phyloP scores from a whole-genome alignment of 2,329 filamentous ascomycete species.

The Colletotrichum simmondsii region DNA sequence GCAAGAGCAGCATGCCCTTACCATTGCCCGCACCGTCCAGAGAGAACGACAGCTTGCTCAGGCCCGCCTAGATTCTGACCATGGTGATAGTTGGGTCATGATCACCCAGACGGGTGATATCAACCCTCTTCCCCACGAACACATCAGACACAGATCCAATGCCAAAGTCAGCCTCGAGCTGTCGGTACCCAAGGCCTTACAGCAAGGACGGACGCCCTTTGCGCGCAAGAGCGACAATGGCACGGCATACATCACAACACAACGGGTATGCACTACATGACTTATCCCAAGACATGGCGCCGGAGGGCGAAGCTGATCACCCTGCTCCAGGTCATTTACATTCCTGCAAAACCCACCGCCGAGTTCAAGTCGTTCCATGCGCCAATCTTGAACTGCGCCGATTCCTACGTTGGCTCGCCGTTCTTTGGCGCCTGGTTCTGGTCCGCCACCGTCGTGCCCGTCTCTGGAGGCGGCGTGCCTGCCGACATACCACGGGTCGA shows the following conservation, averaged over 20 bases:
- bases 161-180: conserved; percentile 82
- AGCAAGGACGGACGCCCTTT: conserved; percentile 70
- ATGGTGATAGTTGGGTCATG: conserved; percentile 86
- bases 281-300: conserved; percentile 16
- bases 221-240: conserved; percentile 80
- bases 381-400: conserved; percentile 87
- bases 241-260: conserved; percentile 83
- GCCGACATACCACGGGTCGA: conserved; percentile 78
- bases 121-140: conserved; percentile 86
- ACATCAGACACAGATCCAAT: conserved; percentile 82
- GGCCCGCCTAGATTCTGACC: conserved; percentile 59
- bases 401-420: conserved; percentile 86
- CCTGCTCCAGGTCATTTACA: conserved; percentile 79
- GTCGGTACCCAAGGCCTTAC: conserved; percentile 74
- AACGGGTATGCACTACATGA: conserved; percentile 70
- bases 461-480: conserved; percentile 85
- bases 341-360: conserved; percentile 76
- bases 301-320: conserved; percentile 12
- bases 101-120: conserved; percentile 79
- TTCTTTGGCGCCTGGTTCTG: conserved; percentile 95
- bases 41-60: conserved; percentile 39
- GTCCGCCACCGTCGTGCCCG: conserved; percentile 83
- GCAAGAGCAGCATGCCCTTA: conserved; percentile 56
- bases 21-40: conserved; percentile 51
- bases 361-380: conserved; percentile 88